A percentile compares a stretch with the other conserved stretches of the same genome.
Conservation (phyloP, 2,329 filamentous ascomycete genomes). For the Ophiostoma quercus region DNA sequence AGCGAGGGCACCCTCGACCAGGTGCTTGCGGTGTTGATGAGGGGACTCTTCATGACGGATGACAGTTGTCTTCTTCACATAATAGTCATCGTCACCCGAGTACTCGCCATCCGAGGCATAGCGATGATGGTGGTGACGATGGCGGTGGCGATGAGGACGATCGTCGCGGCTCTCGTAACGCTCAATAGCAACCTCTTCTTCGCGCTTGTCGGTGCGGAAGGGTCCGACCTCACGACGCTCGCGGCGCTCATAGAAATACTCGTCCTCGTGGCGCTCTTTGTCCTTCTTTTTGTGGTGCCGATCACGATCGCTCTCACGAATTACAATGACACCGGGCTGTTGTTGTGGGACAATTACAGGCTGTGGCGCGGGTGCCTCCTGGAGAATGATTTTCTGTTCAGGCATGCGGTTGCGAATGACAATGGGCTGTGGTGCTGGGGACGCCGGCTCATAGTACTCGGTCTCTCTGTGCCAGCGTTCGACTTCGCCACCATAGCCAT, state of each 20-base stretch:
- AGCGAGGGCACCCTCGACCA: conserved; percentile 61
- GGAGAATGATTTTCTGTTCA: conserved; percentile 27
- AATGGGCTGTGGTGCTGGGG: conserved; percentile 44
- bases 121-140: conserved; percentile 30
- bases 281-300: conserved; percentile 17
- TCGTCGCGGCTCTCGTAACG: conserved; percentile 36
- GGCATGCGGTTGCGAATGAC: conserved; percentile 42
- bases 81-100: conserved; percentile 40
- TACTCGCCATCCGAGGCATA: conserved; percentile 34
- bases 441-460: conserved; percentile 54
- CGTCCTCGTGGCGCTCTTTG: conserved; percentile 36
- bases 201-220: conserved; percentile 39
- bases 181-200: conserved; percentile 34
- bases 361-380: conserved; percentile 50
- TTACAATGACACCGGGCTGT: conserved; percentile 28
- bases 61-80: conserved; percentile 44
- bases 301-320: conserved; percentile 28
- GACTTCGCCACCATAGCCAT: conserved; percentile 44
- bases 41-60: conserved; percentile 49
- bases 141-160: conserved; percentile 35
- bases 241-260: conserved; percentile 50
- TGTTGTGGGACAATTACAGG: conserved; percentile 39
- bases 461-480: conserved; percentile 58
- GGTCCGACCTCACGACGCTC: conserved; percentile 38
- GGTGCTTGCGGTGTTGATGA: conserved; percentile 50